Evolutionary conservation across 2,329 filamentous ascomycete species (phyloP).

Genomic region (Aureobasidium sp.): DNA sequence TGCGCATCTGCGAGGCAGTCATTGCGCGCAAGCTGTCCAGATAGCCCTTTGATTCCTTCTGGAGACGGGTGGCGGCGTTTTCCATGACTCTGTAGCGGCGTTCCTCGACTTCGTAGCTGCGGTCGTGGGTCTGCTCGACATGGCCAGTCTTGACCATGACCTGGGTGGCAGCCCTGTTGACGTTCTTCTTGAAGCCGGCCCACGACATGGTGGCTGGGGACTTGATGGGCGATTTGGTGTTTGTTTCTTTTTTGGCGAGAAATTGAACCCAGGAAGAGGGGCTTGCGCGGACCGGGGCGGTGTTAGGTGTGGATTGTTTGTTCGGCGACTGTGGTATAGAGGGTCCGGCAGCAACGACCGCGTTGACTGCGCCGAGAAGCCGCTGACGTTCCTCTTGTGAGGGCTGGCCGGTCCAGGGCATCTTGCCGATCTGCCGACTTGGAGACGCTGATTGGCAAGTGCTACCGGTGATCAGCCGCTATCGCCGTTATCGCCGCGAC

Average conservation of each 20-base stretch:
- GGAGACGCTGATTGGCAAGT: not conserved
- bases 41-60: slow-evolving; percentile 98
- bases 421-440: not conserved
- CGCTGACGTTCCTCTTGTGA: not conserved
- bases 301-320: not conserved
- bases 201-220: slow-evolving; percentile 54
- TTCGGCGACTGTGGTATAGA: slow-evolving; percentile 7
- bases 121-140: slow-evolving; percentile 97
- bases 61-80: slow-evolving; percentile 79
- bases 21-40: slow-evolving; percentile 94
- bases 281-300: not conserved
- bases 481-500: not conserved
- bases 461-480: not conserved
- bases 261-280: not conserved
- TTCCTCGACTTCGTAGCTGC: slow-evolving; percentile 90
- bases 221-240: not conserved
- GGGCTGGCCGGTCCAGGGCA: not conserved
- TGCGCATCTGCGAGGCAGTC: slow-evolving; percentile 98
- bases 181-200: slow-evolving; percentile 35
- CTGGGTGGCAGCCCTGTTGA: slow-evolving; percentile 97
- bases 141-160: slow-evolving; percentile 99
- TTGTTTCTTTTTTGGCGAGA: not conserved
- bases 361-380: not conserved
- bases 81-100: slow-evolving; percentile 98
- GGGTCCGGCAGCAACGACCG: not conserved